phyloP scores from a whole-genome alignment of 805 yeast genomes.

The Barnettozyma sp. region DNA sequence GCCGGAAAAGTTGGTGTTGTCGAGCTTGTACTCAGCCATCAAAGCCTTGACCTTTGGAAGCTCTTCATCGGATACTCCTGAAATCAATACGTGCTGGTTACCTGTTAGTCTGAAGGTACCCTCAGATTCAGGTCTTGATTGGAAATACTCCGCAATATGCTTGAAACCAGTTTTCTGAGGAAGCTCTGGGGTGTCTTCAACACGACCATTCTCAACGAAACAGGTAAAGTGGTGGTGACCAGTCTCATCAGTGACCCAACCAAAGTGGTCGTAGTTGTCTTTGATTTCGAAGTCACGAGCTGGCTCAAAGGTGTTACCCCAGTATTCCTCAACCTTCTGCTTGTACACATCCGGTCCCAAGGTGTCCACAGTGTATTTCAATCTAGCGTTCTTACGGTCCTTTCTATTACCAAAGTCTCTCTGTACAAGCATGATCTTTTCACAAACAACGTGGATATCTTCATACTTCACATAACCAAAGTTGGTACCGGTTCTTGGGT shows the following conservation, averaged over 20 bases:
- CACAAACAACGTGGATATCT: conserved; percentile 72
- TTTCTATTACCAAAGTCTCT: conserved; percentile 92
- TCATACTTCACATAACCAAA: conserved; percentile 70
- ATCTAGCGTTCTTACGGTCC: conserved; percentile 95
- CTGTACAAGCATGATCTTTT: conserved; percentile 88
- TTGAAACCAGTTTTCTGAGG: conserved; percentile 86
- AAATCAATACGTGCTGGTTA: conserved; percentile 84
- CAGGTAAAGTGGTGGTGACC: conserved; percentile 88
- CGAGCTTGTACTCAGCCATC: conserved; percentile 69
- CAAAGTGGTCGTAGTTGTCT: conserved; percentile 85
- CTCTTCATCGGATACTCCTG: conserved; percentile 65
- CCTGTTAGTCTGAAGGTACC: conserved; percentile 94
- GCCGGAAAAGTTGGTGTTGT: conserved; percentile 75
- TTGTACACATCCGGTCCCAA: conserved; percentile 84
- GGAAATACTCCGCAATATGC: conserved; percentile 67
- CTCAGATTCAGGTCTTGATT: conserved; percentile 37
- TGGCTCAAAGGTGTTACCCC: conserved; percentile 69
- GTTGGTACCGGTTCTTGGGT: conserved; percentile 88
- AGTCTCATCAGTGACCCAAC: conserved; percentile 85
- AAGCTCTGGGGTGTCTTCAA: conserved; percentile 83
- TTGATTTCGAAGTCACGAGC: conserved; percentile 70
- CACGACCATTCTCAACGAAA: conserved; percentile 93
- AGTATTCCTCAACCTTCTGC: conserved; percentile 70
- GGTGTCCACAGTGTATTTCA: conserved; percentile 94
- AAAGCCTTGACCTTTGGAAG: conserved; percentile 54